Evolutionary conservation across 164 flowering plant species (phyloP), one percentile per base, ranked within the genome.

Genomic region (Umbellularia californica): DNA sequence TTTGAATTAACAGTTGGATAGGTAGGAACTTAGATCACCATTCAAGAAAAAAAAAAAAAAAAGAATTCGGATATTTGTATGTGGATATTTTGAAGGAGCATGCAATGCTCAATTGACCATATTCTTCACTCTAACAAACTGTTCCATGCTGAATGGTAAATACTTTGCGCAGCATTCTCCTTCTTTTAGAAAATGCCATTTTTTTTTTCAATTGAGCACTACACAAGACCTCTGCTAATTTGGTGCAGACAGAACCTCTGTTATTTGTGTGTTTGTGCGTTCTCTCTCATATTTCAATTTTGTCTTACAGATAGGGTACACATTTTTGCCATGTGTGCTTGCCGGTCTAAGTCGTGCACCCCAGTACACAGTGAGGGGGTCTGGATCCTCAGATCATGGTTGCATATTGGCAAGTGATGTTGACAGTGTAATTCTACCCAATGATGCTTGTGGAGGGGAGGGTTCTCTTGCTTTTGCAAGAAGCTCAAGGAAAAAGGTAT

Each of bases 241-340:
- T 41, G 47, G 9, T 41, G 47, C 47, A 9, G 10, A 7, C 11
- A 41, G 47, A 9, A 41, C 6, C 60, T 20, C n/a, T 55, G 60
- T 15, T 15, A 55, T 13, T 55, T 15, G 20, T 17, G 20, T 55
- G 20, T 55, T 55, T 15, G n/a, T 3, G 2, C 7, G 0, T 17
- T 19, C 60, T 20, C 24, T 27, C 71, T 69, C 41, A 70, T 74
- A 23, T 70, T 62, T 24, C 27, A 50, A n/a, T 72, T 71, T 20
- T 70, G 55, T 65, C 70, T 65, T 17, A 77, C 87, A 91, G 98
- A 87, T 89, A 72, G 96, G 98, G 62, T 88, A 86, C 79, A 90
- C 98, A 63, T 93, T 93, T 85, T 82, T 93, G 80, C 98, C 93
- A 64, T 93, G 98, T 75, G 94, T 93, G 58, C 96, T 93, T 76